These are phyloP conservation scores for Mrakia frigida DNA, from an alignment of 768 basidiomycete genomes.

Conservation along the genomic window DNA sequence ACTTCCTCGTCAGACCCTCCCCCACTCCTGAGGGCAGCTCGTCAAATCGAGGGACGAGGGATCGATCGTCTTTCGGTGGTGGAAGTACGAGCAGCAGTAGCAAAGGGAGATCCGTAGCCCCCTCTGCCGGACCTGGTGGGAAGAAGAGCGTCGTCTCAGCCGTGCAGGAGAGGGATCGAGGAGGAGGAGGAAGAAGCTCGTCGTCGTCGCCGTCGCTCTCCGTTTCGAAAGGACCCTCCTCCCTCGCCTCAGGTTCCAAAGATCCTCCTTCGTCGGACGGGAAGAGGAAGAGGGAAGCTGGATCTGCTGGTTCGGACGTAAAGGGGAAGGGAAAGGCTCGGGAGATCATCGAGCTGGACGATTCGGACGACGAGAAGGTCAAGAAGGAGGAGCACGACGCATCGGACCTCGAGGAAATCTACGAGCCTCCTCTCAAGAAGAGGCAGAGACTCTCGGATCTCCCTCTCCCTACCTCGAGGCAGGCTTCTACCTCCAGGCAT, in stretches of 20 bases:
- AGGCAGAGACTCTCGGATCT: not conserved
- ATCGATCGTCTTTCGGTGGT: not conserved
- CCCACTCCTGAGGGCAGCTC: not conserved
- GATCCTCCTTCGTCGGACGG: not conserved
- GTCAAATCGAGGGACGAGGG: not conserved
- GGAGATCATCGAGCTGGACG: conserved; percentile 1
- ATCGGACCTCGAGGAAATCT: not conserved
- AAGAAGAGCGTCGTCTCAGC: not conserved
- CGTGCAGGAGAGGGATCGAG: not conserved
- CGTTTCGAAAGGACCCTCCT: not conserved
- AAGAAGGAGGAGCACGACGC: not conserved
- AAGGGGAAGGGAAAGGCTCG: not conserved
- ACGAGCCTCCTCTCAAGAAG: not conserved
- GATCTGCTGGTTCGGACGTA: not conserved
- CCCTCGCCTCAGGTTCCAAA: not conserved
- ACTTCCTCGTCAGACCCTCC: not conserved
- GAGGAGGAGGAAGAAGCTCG: not conserved
- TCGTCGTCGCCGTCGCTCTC: not conserved
- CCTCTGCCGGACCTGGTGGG: not conserved
- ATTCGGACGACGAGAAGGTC: not conserved
- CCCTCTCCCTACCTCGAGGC: not conserved
- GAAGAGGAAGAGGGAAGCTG: not conserved
- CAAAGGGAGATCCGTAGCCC: not conserved
- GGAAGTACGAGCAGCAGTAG: not conserved
- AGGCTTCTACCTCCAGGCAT: not conserved